A percentile compares a stretch with the other conserved stretches of the same genome.
Conservation (phyloP, 2,329 filamentous ascomycete species). For the Fusarium scirpi region DNA sequence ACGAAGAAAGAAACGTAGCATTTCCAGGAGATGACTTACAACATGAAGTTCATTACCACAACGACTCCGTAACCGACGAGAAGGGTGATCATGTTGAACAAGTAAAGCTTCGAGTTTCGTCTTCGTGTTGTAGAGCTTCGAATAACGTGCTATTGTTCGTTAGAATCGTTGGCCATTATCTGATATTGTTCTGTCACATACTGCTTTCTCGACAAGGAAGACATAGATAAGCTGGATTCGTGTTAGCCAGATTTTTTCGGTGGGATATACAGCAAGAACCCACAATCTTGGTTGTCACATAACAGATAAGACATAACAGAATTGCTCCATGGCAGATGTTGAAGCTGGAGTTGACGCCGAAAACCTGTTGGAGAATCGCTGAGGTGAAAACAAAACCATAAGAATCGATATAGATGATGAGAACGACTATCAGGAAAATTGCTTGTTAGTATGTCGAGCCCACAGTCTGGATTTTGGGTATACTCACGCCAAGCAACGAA, state of each 20-base stretch:
- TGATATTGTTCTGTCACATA: conserved; percentile 49
- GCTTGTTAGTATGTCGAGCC: neutral
- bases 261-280: neutral
- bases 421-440: conserved; percentile 60
- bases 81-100: conserved; percentile 72
- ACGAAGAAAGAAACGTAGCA: neutral
- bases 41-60: conserved; percentile 70
- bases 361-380: conserved; percentile 66
- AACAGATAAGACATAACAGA: conserved; percentile 70
- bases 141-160: conserved; percentile 64
- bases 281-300: conserved; percentile 71
- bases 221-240: conserved; percentile 66
- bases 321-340: conserved; percentile 69
- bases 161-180: neutral
- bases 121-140: conserved; percentile 63
- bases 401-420: conserved; percentile 71
- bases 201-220: conserved; percentile 73
- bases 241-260: neutral
- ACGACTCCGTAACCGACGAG: conserved; percentile 59
- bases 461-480: neutral
- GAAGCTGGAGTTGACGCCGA: conserved; percentile 65
- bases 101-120: conserved; percentile 67
- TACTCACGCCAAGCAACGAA: conserved; percentile 59
- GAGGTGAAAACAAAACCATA: conserved; percentile 70
- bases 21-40: conserved; percentile 56